These are phyloP conservation scores for Microstroma glucosiphilum DNA, from an alignment of 1,284 basidiomycete species.

Conservation along the genomic window DNA sequence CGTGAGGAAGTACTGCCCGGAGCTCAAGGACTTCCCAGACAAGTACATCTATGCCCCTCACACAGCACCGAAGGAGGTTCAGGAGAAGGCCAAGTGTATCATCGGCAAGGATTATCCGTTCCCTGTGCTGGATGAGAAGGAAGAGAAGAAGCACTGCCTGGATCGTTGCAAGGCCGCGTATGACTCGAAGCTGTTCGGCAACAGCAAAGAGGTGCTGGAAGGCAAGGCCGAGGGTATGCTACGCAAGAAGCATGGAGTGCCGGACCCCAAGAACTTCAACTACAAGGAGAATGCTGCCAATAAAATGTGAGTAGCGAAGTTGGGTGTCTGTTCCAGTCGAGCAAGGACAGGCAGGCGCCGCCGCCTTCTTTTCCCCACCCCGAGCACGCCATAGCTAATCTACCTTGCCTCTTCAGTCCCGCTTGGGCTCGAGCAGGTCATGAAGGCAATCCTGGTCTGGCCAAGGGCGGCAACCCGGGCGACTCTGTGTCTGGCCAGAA, in stretches of 20 bases:
- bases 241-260: conserved; percentile 31
- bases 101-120: conserved; percentile 40
- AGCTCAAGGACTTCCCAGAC: conserved; percentile 35
- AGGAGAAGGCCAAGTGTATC: conserved; percentile 37
- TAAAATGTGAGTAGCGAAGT: not conserved
- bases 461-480: too few species aligned
- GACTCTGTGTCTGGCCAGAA: too few species aligned
- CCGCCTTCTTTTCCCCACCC: too few species aligned
- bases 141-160: conserved; percentile 32
- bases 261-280: conserved; percentile 11
- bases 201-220: conserved; percentile 33
- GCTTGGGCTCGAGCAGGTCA: too few species aligned
- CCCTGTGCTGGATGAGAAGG: conserved; percentile 43
- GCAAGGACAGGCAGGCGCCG: too few species aligned
- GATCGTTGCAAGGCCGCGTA: conserved; percentile 32
- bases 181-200: conserved; percentile 23
- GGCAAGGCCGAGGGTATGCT: conserved; percentile 34
- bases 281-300: not conserved
- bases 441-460: too few species aligned
- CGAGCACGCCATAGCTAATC: too few species aligned
- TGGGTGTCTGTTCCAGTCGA: too few species aligned
- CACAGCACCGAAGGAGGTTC: conserved; percentile 33
- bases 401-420: too few species aligned
- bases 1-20: conserved; percentile 55
- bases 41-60: conserved; percentile 43